These are phyloP conservation scores for Linderniella brevidens DNA, from an alignment of 257 asterid genomes.

Conservation along the genomic window DNA sequence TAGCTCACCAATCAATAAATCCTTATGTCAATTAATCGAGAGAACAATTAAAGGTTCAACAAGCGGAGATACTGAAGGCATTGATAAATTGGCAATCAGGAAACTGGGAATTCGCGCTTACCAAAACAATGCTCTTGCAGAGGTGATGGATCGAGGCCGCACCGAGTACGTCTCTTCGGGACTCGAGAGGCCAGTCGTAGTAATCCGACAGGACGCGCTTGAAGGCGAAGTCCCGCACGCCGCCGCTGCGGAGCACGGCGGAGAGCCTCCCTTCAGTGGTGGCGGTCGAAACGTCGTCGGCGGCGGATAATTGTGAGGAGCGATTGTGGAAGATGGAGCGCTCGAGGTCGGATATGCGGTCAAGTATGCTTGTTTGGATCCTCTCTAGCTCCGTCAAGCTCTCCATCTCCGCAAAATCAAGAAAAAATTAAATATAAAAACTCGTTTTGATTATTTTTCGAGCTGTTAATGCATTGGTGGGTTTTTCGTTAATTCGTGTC, in stretches of 20 bases:
- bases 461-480: too few species aligned
- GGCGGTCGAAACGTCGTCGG: constrained; percentile 16
- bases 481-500: too few species aligned
- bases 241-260: constrained; percentile 34
- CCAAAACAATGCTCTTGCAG: constrained; percentile 99
- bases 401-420: constrained; percentile 18
- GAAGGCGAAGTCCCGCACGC: constrained; percentile 52
- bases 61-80: too few species aligned
- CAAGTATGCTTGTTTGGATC: constrained; percentile 48
- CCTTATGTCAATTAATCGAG: too few species aligned
- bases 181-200: constrained; percentile 62
- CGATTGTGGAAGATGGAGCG: constrained; percentile 20
- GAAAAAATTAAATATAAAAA: too few species aligned
- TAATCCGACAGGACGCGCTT: constrained; percentile 72
- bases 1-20: too few species aligned
- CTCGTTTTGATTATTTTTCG: too few species aligned
- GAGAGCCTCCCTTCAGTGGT: constrained; percentile 72
- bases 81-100: constrained; percentile 6
- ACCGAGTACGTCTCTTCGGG: constrained; percentile 59
- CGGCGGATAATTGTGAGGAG: constrained; percentile 7
- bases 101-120: constrained; percentile 13
- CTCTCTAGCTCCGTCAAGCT: constrained; percentile 40
- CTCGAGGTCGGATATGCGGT: constrained; percentile 47
- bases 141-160: constrained; percentile 86
- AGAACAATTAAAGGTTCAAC: too few species aligned